Conservation (phyloP, 2,329 filamentous ascomycete species). For the Aspergillus sp. region DNA sequence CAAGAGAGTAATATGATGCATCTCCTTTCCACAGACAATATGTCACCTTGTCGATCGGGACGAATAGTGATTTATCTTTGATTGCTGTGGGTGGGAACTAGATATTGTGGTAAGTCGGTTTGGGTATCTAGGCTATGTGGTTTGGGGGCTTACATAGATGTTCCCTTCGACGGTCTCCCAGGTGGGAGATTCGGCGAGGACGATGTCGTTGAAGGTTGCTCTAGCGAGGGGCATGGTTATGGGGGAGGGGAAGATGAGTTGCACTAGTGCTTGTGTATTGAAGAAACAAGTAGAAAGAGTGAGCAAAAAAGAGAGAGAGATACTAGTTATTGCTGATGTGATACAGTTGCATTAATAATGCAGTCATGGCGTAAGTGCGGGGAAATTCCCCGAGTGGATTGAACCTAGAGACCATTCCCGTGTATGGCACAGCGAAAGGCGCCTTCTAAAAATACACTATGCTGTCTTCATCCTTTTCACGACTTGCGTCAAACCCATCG, state of each 20-base stretch:
- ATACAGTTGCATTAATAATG: too few species aligned
- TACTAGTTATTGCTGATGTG: too few species aligned
- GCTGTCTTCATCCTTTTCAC: too few species aligned
- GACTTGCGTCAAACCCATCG: too few species aligned
- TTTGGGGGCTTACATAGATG: constrained; percentile 48
- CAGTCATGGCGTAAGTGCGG: too few species aligned
- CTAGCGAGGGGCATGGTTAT: constrained; percentile 41
- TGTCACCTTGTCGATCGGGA: constrained; percentile 50
- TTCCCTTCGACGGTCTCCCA: constrained; percentile 59
- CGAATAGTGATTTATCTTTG: constrained; percentile 48
- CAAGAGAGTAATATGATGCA: constrained; percentile 59
- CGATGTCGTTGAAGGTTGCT: constrained; percentile 53
- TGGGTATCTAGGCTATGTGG: too few species aligned
- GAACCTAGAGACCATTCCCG: too few species aligned
- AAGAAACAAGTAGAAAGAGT: too few species aligned
- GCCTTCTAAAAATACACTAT: too few species aligned
- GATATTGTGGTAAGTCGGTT: not conserved
- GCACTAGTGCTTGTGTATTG: not conserved
- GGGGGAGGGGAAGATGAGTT: not conserved
- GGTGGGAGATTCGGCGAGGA: constrained; percentile 53
- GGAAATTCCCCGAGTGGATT: too few species aligned
- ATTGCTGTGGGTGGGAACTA: constrained; percentile 52
- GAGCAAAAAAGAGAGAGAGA: too few species aligned
- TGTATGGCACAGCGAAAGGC: too few species aligned
- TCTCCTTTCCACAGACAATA: constrained; percentile 61